Evolutionary conservation across 2,329 filamentous ascomycete species (phyloP).

Genomic region (Ceratocystis colombiana): DNA sequence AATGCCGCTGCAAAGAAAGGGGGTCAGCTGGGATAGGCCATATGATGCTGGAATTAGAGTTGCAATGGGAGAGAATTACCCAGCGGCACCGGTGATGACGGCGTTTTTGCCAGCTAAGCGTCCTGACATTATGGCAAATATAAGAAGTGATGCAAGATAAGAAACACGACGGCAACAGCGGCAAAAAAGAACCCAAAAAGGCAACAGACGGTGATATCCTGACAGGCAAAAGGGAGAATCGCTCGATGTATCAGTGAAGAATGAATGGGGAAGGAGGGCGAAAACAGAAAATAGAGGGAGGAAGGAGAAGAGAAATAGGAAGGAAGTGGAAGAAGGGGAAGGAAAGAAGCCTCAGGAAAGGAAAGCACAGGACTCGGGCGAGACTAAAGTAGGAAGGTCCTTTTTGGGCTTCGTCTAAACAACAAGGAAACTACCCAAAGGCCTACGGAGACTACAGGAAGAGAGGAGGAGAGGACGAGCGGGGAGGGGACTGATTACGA

Average conservation of each 20-base stretch:
- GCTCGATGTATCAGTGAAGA: not conserved
- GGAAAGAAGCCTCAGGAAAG: not conserved
- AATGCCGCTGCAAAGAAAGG: slow-evolving; percentile 55
- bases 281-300: not conserved
- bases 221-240: not conserved
- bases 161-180: not conserved
- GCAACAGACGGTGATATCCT: not conserved
- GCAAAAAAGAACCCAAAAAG: not conserved
- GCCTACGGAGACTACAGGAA: not conserved
- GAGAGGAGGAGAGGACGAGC: not conserved
- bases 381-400: not conserved
- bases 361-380: not conserved
- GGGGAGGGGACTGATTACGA: slow-evolving; percentile 7
- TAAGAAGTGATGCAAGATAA: not conserved
- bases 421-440: slow-evolving; percentile 3
- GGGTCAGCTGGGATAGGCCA: slow-evolving; percentile 9
- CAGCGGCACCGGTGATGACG: slow-evolving; percentile 73
- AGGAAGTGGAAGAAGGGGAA: not conserved
- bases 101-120: slow-evolving; percentile 52
- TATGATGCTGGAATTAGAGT: not conserved
- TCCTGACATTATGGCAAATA: slow-evolving; percentile 30
- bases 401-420: slow-evolving; percentile 1
- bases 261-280: not conserved
- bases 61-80: slow-evolving; percentile 46
- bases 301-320: not conserved